These are phyloP conservation scores for Blastobotrys illinoisensis DNA, from an alignment of 1,139 yeast species.

Conservation along the genomic window DNA sequence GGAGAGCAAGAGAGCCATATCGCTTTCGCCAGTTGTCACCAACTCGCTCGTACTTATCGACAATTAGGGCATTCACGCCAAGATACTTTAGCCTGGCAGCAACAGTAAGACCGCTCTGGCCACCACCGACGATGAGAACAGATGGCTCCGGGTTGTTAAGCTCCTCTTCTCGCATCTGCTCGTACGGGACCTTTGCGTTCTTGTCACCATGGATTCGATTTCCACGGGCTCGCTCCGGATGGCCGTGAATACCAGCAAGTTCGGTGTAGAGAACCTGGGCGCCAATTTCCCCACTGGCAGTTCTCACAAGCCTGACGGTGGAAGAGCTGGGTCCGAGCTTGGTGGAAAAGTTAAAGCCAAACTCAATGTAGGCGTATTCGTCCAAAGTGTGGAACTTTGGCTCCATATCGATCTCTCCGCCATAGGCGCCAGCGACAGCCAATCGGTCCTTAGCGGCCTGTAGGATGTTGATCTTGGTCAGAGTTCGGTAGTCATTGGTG, in stretches of 20 bases:
- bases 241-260: conserved; percentile 34
- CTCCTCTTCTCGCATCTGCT: conserved; percentile 17
- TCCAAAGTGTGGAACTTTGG: conserved; percentile 13
- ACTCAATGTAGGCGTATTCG: conserved; percentile 14
- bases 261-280: conserved; percentile 36
- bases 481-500: conserved; percentile 20
- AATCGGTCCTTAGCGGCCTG: conserved; percentile 20
- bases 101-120: conserved; percentile 40
- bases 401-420: conserved; percentile 6
- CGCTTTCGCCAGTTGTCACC: conserved; percentile 46
- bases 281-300: conserved; percentile 25
- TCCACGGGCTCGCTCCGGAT: conserved; percentile 33
- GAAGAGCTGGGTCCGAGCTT: conserved; percentile 13
- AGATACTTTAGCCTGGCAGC: conserved; percentile 41
- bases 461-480: conserved; percentile 16
- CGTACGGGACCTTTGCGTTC: conserved; percentile 12
- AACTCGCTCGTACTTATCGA: conserved; percentile 35
- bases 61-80: conserved; percentile 38
- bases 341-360: conserved; percentile 15
- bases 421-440: conserved; percentile 10
- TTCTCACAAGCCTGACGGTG: conserved; percentile 12
- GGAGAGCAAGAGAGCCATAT: conserved; percentile 40
- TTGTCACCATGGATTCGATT: conserved; percentile 34
- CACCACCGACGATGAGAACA: conserved; percentile 43
- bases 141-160: conserved; percentile 33